Evolutionary conservation across 768 basidiomycete species (phyloP), one percentile per base, ranked within the genome.

Genomic region (Collybia nuda): DNA sequence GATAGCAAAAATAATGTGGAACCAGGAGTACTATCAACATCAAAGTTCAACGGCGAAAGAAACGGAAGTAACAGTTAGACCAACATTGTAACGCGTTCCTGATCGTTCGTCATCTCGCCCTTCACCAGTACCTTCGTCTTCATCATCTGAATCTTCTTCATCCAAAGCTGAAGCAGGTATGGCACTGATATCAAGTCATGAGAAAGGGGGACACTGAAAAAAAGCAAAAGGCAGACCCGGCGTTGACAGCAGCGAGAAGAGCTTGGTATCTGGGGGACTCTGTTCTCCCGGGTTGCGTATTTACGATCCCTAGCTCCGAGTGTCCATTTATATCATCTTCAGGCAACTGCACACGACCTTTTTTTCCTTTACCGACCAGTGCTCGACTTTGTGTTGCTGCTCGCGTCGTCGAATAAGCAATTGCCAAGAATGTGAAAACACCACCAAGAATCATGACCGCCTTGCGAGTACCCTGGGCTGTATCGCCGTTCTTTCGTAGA

Each of bases 381-480:
- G 93, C 96, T 51, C 90, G 84, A 60, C 90, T 92, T 69, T 96
- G 93, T 0, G 97, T 99, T 8, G 97, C 97, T 5, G 97, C 97
- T 44, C 96, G 80, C 21, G 87, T 90, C 0, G 97, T 98, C 23
- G 95, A 98, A 64, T 98, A 99, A 6, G 97, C 96, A 58, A 99
- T 97, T 4, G 97, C 95, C 40, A 98, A 70, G 83, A 99, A 99
- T 0, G 97, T 99, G 69, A 99, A 97, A 9, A 93, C 67, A 6
- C 92, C 97, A 24, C 97, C 97, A 39, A 98, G 77, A 22, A 98
- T 74, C 40, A 97, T 84, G 2, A 91, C 88, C 6, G 93, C 93
- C 32, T 85, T 93, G 52, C 86, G 84, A 0, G 95, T 90, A 42
- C 81, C 81, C 48, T 73, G 69, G 7, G 78, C 82, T 11, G 32